Base-by-base conservation (phyloP, 192 early-diverging fungal species). In the Helicostylum pulchrum region DNA sequence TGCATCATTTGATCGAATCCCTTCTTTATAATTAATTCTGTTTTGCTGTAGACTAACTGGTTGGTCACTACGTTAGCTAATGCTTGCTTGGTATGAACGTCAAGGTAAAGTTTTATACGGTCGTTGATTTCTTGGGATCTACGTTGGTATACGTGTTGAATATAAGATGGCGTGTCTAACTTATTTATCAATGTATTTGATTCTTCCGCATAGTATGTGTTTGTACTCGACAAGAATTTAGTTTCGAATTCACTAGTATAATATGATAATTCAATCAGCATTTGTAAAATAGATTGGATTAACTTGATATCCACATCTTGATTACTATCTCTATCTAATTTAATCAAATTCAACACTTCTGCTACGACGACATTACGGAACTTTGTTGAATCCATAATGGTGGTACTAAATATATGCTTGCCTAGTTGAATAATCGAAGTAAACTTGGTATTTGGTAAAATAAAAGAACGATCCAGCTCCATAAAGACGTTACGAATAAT, bases 1-100 rank as follows among this genome's bases (percentile, higher is more conserved):
- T 80, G 65, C 65, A 94, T 81, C 83, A 96, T 89, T 3, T 80
- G 59, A 47, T 89, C 84, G 54, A 99, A 85, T 8, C 94, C 92
- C 51, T 79, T 77, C 32, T 71, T 71, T 7, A 96, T 75, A 1
- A 97, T 77, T 10, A 72, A 69, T 26, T 85, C 85, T 0, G 90
- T 68, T 71, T 92, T 85, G 43, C 75, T 67, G 59, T 87, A 79
- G 20, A 98, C 61, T 49, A 96, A 78, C 61, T 92, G 83, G 5
- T 82, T 60, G 34, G 86, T 86, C 15, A 90, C 77, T 4, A 85
- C 84, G n/a, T 76, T 62, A 7, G 84, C 65, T 30, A 97, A 53
- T 32, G 83, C 72, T 4, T 64, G 70, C 56, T 84, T 82, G 26
- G 91, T 92, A 47, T 76, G 71, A 39, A 78, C 65, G 42, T 78